Evolutionary conservation across 2,329 filamentous ascomycete genomes (phyloP), one percentile per base, ranked within the genome.

Genomic region (Colletotrichum endophyticum): DNA sequence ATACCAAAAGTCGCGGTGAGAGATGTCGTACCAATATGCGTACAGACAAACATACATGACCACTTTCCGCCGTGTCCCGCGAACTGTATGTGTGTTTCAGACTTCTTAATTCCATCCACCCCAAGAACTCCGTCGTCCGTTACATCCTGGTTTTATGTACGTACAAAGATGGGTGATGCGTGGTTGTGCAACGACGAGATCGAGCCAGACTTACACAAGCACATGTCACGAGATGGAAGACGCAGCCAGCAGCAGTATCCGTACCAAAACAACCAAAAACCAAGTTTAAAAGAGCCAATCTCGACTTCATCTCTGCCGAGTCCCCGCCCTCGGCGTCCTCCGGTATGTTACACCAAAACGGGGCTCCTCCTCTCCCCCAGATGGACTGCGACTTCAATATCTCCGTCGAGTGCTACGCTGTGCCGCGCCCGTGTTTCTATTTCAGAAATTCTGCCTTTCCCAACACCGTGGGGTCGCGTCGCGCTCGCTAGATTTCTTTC

Each of bases 251-350:
- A 28, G 56, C 57, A 27, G 27, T 25, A 36, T 15, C 34, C 13
- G 32, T 34, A 57, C 27, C 22, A 59, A 59, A 28, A 28, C 9
- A 59, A 59, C 44, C n/a, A 13, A 22, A 49, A 13, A 49, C n/a
- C 44, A 49, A 63, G 61, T n/a, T n/a, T n/a, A 44, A 22, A 53
- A 68, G 62, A 67, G 73, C 44, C 72, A 70, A 74, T 74, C 44
- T 74, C 44, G 49, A 74, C 72, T 32, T 74, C 66, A 70, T 66
- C 59, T 59, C 59, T 49, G 44, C 66, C 30, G 32, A 49, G 49
- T 53, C 64, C 56, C 63, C 13, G 59, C 62, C 36, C 62, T 62
- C 34, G 72, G 49, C 34, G 67, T 71, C 68, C 28, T 49, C 61
- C 62, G 69, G 39, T 12, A 72, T 32, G 69, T 72, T 67, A 62